A percentile compares a stretch with the other conserved stretches of the same genome.
Evolutionary conservation across 306 rosid species (phyloP).

Genomic region (Cyamopsis tetragonoloba): DNA sequence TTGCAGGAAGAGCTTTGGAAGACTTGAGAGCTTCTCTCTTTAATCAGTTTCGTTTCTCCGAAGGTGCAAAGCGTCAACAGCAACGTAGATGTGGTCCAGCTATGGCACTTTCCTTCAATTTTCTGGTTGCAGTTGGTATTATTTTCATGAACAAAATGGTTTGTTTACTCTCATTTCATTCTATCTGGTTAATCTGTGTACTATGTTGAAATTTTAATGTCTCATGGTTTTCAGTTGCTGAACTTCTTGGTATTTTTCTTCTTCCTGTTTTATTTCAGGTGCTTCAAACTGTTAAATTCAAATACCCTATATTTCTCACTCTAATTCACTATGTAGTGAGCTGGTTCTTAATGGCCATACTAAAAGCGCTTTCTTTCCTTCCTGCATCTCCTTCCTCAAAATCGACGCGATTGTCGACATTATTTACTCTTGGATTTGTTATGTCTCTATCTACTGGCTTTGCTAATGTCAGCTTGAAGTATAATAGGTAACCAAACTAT

Average conservation of each 20-base stretch:
- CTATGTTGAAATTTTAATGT: not conserved
- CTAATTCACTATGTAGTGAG: constrained; percentile 81
- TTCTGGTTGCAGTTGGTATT: constrained; percentile 77
- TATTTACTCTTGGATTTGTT: constrained; percentile 78
- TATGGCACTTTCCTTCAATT: constrained; percentile 78
- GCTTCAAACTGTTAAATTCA: constrained; percentile 66
- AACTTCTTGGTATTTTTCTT: not conserved
- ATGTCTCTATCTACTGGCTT: constrained; percentile 89
- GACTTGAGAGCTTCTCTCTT: constrained; percentile 64
- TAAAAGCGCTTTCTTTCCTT: constrained; percentile 64
- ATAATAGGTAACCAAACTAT: constrained; percentile 58
- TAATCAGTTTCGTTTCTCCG: constrained; percentile 57
- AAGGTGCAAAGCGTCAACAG: constrained; percentile 70
- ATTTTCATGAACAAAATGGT: constrained; percentile 90
- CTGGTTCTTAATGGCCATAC: constrained; percentile 87
- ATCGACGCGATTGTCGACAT: constrained; percentile 53
- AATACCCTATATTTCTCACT: constrained; percentile 78
- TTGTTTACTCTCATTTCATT: constrained; percentile 29
- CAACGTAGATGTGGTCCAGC: constrained; percentile 71
- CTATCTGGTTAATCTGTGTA: not conserved
- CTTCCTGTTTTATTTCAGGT: constrained; percentile 51
- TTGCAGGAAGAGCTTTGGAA: constrained; percentile 71
- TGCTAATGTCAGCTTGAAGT: constrained; percentile 89
- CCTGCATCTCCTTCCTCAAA: constrained; percentile 76
- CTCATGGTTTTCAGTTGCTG: constrained; percentile 19